Percentiles rank a stretch among this genome's conserved stretches.
Conservation (phyloP, 257 asterid species). For the Misopates orontium region DNA sequence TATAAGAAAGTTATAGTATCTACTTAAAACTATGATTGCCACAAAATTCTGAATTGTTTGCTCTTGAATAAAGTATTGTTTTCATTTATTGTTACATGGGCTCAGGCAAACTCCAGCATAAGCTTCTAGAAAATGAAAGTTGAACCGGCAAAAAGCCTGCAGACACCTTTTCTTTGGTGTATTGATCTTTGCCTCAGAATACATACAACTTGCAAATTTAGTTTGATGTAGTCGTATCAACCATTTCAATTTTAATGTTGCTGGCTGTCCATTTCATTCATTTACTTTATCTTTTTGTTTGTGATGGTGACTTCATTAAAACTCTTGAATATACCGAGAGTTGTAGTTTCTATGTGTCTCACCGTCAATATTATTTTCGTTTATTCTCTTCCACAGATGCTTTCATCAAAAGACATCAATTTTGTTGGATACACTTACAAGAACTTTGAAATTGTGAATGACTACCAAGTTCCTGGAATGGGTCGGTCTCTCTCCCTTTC, state of each 20-base stretch:
- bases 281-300: background rate
- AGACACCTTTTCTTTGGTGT: background rate
- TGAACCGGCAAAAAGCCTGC: background rate
- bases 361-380: constrained; percentile 24
- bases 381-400: constrained; percentile 58
- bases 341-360: background rate
- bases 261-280: background rate
- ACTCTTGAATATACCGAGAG: constrained; percentile 1
- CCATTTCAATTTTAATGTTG: constrained; percentile 11
- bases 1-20: too few species aligned
- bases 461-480: constrained; percentile 96
- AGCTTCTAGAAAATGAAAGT: background rate
- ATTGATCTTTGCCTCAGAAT: too few species aligned
- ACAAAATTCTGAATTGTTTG: too few species aligned
- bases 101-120: background rate
- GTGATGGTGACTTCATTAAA: background rate
- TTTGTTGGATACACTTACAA: constrained; percentile 98
- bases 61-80: background rate
- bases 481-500: constrained; percentile 49
- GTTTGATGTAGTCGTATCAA: too few species aligned
- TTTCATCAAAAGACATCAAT: constrained; percentile 91
- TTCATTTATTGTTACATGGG: background rate
- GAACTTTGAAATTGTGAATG: constrained; percentile 94
- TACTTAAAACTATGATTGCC: too few species aligned
- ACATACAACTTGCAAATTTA: too few species aligned